Percentiles rank a stretch among this genome's conserved stretches.
Evolutionary conservation across 2,329 filamentous ascomycete genomes (phyloP).

Genomic region (Stagonosporopsis vannaccii): DNA sequence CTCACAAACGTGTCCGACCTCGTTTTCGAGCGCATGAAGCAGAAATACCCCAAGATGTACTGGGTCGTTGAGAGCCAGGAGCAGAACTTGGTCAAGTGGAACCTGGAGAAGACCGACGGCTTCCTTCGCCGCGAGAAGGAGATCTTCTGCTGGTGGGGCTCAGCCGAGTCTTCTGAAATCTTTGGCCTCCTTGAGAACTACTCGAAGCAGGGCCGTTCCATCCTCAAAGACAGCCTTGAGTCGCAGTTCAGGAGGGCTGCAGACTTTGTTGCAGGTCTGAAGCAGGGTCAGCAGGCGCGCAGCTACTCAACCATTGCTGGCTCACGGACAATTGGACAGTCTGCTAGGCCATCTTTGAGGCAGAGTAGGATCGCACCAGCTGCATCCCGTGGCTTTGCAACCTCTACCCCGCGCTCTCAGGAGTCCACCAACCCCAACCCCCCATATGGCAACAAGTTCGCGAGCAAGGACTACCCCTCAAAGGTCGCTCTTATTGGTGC

Average conservation of each 20-base stretch:
- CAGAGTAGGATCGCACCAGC: conserved; percentile 43
- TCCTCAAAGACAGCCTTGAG: conserved; percentile 90
- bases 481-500: conserved; percentile 89
- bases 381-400: conserved; percentile 61
- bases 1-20: conserved; percentile 94
- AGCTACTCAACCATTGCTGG: conserved; percentile 65
- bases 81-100: conserved; percentile 92
- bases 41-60: conserved; percentile 87
- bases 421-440: conserved; percentile 84
- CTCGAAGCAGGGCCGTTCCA: conserved; percentile 78
- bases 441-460: conserved; percentile 86
- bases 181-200: conserved; percentile 86
- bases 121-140: conserved; percentile 85
- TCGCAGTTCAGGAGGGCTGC: conserved; percentile 82
- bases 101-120: conserved; percentile 95
- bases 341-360: conserved; percentile 37
- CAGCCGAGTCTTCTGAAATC: conserved; percentile 82
- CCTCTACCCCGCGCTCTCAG: conserved; percentile 52
- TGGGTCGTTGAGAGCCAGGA: conserved; percentile 98
- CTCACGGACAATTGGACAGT: conserved; percentile 43
- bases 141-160: conserved; percentile 95
- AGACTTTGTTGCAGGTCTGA: conserved; percentile 69
- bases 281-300: conserved; percentile 68
- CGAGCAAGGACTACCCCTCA: conserved; percentile 78
- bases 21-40: conserved; percentile 90